Evolutionary conservation across 2,329 filamentous ascomycete species (phyloP).

Genomic region (Cytospora paraplurivora): DNA sequence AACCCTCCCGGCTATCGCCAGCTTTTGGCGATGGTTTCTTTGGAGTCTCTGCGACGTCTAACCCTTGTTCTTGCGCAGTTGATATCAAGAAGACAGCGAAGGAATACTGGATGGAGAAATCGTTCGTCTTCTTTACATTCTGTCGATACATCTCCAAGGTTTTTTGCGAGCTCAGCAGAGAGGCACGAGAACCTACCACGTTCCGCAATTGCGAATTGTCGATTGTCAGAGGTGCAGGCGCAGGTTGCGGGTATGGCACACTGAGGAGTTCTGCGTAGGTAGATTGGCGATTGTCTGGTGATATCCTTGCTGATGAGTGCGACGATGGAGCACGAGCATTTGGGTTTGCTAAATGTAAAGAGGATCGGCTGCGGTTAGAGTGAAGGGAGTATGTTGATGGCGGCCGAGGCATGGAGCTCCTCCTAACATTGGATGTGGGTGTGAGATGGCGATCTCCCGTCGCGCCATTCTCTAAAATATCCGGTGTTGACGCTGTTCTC

Average conservation of each 20-base stretch:
- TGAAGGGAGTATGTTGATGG: conserved; percentile 74
- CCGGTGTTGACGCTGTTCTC: conserved; percentile 53
- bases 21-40: conserved; percentile 50
- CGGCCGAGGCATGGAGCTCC: conserved; percentile 67
- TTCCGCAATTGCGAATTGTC: conserved; percentile 81
- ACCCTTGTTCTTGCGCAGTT: conserved; percentile 76
- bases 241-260: conserved; percentile 78
- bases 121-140: conserved; percentile 96
- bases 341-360: conserved; percentile 46
- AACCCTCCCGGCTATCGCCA: conserved; percentile 49
- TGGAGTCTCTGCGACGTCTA: conserved; percentile 52
- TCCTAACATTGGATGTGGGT: conserved; percentile 56
- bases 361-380: conserved; percentile 72
- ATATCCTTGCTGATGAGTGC: conserved; percentile 50
- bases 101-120: conserved; percentile 88
- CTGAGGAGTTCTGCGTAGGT: conserved; percentile 64
- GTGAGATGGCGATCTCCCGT: conserved; percentile 65
- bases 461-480: conserved; percentile 52
- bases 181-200: conserved; percentile 85
- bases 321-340: conserved; percentile 51
- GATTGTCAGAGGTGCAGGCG: conserved; percentile 65
- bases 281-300: conserved; percentile 55
- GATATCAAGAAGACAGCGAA: conserved; percentile 95
- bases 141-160: conserved; percentile 97
- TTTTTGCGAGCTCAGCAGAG: conserved; percentile 85